Conservation (phyloP, 2,329 filamentous ascomycete genomes). For the Paramyrothecium roridum region DNA sequence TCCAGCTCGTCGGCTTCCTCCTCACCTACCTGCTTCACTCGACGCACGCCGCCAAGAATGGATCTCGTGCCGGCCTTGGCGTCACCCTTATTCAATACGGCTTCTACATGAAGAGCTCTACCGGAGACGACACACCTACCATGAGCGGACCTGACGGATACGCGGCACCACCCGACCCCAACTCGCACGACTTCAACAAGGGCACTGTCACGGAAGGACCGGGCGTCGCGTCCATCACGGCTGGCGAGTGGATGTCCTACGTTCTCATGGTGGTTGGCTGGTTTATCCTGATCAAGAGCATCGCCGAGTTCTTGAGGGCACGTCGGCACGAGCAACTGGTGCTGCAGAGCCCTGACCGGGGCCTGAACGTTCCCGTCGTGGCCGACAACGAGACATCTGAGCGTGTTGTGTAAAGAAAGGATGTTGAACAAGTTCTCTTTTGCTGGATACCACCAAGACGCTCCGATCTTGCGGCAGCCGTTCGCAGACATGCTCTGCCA, state of each 20-base stretch:
- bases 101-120: slow-evolving; percentile 81
- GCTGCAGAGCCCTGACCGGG: slow-evolving; percentile 86
- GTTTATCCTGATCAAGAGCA: slow-evolving; percentile 94
- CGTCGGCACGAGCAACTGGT: slow-evolving; percentile 90
- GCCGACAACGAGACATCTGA: slow-evolving; percentile 80
- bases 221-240: slow-evolving; percentile 56
- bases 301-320: slow-evolving; percentile 85
- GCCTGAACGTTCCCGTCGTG: slow-evolving; percentile 79
- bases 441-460: slow-evolving; percentile 9
- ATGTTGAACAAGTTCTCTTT: neutral
- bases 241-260: slow-evolving; percentile 87
- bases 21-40: slow-evolving; percentile 98
- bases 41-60: slow-evolving; percentile 96
- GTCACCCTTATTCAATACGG: slow-evolving; percentile 96
- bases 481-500: too few relatives aligned
- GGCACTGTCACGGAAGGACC: slow-evolving; percentile 53
- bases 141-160: slow-evolving; percentile 55
- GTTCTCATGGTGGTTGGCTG: slow-evolving; percentile 94
- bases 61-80: slow-evolving; percentile 88
- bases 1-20: slow-evolving; percentile 94
- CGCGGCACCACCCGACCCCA: slow-evolving; percentile 77
- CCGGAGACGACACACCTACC: slow-evolving; percentile 37
- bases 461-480: too few relatives aligned
- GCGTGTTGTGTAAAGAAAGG: slow-evolving; percentile 60
- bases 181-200: slow-evolving; percentile 84